Evolutionary conservation across 192 early-diverging fungal species (phyloP).

Genomic region (Coemansia erecta): DNA sequence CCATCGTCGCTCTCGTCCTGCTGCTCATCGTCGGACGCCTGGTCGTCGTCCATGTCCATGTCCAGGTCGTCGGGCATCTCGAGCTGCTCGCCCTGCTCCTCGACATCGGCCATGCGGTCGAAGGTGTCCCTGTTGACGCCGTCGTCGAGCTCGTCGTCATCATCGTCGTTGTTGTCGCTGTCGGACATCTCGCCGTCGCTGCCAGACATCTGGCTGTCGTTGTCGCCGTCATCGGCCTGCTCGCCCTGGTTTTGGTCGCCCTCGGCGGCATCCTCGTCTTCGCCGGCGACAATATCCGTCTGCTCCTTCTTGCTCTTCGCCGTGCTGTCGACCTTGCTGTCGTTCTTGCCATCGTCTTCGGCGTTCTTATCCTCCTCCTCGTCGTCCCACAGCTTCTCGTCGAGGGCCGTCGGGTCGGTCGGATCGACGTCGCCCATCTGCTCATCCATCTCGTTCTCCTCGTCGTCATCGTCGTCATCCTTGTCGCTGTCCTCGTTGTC

Average conservation of each 20-base stretch:
- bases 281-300: constrained; percentile 49
- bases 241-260: constrained; percentile 40
- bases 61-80: constrained; percentile 60
- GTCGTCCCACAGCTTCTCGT: constrained; percentile 98
- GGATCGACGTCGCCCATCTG: constrained; percentile 90
- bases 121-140: constrained; percentile 51
- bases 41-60: constrained; percentile 51
- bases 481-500: constrained; percentile 70
- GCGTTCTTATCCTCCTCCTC: constrained; percentile 57
- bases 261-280: constrained; percentile 49
- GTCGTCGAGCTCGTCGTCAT: constrained; percentile 53
- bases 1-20: constrained; percentile 42
- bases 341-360: constrained; percentile 50
- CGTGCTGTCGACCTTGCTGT: constrained; percentile 53
- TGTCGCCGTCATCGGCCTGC: constrained; percentile 21
- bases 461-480: constrained; percentile 70
- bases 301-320: constrained; percentile 42
- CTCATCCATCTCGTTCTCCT: constrained; percentile 77
- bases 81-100: constrained; percentile 57
- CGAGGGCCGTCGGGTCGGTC: constrained; percentile 82
- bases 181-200: constrained; percentile 56
- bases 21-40: constrained; percentile 20
- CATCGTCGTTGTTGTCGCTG: constrained; percentile 44
- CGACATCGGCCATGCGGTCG: constrained; percentile 53
- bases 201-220: constrained; percentile 26